Percentiles rank a stretch among this genome's conserved stretches.
Evolutionary conservation across 1,139 yeast genomes (phyloP).

Genomic region (Candida labiduridarum): DNA sequence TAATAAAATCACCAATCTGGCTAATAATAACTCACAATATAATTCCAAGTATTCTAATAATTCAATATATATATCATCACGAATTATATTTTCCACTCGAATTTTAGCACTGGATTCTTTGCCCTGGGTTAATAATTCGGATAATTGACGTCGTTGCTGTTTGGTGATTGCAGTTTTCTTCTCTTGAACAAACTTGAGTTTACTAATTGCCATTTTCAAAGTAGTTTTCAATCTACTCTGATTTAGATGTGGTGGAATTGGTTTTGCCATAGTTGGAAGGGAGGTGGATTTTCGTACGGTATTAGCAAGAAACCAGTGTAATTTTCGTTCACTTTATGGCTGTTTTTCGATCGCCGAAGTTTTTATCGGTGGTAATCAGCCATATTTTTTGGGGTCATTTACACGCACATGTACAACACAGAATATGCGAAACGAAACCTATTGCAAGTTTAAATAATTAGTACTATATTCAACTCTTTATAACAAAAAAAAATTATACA

Average conservation of each 20-base stretch:
- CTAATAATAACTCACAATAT: conserved; percentile 80
- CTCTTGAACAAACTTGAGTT: conserved; percentile 78
- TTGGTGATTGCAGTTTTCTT: conserved; percentile 82
- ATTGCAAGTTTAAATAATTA: neutral
- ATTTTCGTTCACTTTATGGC: no score
- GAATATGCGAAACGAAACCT: no score
- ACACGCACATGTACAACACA: no score
- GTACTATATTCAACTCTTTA: neutral
- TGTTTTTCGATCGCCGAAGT: no score
- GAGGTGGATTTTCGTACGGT: neutral
- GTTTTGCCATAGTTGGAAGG: conserved; percentile 7
- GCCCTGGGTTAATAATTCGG: conserved; percentile 68
- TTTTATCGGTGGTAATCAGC: no score
- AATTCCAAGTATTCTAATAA: conserved; percentile 78
- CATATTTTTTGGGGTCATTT: no score
- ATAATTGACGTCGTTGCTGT: conserved; percentile 75
- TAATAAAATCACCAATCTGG: conserved; percentile 64
- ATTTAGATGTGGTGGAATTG: conserved; percentile 33
- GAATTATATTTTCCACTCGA: conserved; percentile 80
- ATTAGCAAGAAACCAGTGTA: no score
- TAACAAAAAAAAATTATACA: conserved; percentile 19
- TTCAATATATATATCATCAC: conserved; percentile 84
- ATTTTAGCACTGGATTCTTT: conserved; percentile 85
- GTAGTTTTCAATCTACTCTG: conserved; percentile 63
- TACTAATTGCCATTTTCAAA: conserved; percentile 78